phyloP scores from a whole-genome alignment of 2,329 filamentous ascomycete genomes.

The Apiospora saccharicola region DNA sequence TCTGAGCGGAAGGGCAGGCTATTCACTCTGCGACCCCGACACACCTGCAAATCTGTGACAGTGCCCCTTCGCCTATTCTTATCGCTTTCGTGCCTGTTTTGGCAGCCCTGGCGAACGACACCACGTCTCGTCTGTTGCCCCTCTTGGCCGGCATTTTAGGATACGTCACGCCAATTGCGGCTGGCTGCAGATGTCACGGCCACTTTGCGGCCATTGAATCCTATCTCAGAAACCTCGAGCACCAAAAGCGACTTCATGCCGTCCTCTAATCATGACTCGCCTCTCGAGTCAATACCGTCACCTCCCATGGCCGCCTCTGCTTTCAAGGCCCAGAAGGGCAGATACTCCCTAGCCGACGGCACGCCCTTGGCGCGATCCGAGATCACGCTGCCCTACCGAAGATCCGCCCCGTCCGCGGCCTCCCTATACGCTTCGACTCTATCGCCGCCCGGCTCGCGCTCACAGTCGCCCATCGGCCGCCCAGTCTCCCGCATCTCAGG shows the following conservation, averaged over 20 bases:
- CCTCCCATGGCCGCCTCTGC: conserved; percentile 71
- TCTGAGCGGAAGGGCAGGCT: not conserved
- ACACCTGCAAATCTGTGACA: not conserved
- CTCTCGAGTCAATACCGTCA: conserved; percentile 70
- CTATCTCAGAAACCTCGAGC: not conserved
- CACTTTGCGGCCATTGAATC: conserved; percentile 19
- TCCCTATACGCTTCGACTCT: conserved; percentile 71
- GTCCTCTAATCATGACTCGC: conserved; percentile 68
- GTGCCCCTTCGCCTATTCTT: not conserved
- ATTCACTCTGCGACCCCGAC: not conserved
- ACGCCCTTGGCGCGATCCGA: conserved; percentile 59
- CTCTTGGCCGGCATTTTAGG: conserved; percentile 1
- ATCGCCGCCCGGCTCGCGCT: conserved; percentile 72
- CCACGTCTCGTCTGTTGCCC: not conserved
- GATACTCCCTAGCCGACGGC: conserved; percentile 60
- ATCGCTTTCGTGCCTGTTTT: not conserved
- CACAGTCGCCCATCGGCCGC: conserved; percentile 70
- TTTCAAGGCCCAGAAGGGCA: conserved; percentile 66
- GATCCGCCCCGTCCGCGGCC: conserved; percentile 65
- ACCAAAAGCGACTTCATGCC: conserved; percentile 63
- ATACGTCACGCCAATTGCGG: conserved; percentile 14
- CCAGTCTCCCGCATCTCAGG: conserved; percentile 63
- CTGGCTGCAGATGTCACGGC: conserved; percentile 10
- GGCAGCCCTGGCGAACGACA: not conserved
- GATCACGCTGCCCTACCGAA: conserved; percentile 59